Evolutionary conservation across 2,329 filamentous ascomycete genomes (phyloP), one percentile per base, ranked within the genome.

Genomic region (Xylariaceae sp.): DNA sequence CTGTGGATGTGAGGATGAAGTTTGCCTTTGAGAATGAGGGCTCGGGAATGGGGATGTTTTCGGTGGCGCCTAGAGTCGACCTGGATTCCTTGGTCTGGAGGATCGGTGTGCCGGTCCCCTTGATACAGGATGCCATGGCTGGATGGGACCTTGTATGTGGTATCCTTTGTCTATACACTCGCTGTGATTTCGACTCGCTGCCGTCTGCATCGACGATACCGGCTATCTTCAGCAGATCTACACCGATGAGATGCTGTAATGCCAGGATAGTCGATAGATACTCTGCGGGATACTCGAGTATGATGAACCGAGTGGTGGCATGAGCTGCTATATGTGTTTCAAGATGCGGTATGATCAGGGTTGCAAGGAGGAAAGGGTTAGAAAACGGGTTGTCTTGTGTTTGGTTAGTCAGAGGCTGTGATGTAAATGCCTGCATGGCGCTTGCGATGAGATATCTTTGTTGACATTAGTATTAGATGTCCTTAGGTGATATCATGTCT

Each of bases 321-420:
- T 86, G 81, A 1, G 77, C 73, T 3, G 79, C 76, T 53, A 87
- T 74, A 62, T 85, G 87, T 0, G 79, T 79, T 65, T 87, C 84
- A 1, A 88, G 74, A 61, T 86, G 82, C 1, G 84, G 82, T 45
- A 87, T 75, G 18, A 87, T 76, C 1, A 86, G 74, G 0, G 80
- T 80, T 1, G 85, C 84, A 1, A 87, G 76, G 13, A 82, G 73
- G 18, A 78, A 74, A 1, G 81, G 77, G 64, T 83, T 80, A 13
- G 76, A 75, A 60, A 85, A 81, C 0, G 82, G 82, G 63, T 82
- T 83, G 58, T 80, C 78, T 37, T 78, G 75, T 2, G 76, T 76
- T 60, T 83, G 80, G 57, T 78, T 77, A 2, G 77, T 68, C 6
- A 81, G 70, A 1, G 77, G 77, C 59, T 82, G 82, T 1, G 79